Evolutionary conservation across 306 rosid species (phyloP), one percentile per base, ranked within the genome.

Genomic region (Alnus rubra): DNA sequence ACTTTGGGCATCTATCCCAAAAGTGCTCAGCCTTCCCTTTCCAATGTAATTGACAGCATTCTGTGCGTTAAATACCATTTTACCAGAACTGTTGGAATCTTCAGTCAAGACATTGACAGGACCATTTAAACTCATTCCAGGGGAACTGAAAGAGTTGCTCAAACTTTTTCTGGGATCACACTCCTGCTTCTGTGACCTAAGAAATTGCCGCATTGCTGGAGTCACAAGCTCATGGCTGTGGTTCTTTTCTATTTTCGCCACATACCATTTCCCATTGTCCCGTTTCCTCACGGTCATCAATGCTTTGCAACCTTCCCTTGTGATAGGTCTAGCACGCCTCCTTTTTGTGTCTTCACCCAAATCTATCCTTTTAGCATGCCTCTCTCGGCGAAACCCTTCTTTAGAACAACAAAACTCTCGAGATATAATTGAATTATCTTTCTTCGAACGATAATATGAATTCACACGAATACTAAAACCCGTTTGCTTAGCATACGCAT

Each of bases 351-450:
- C 73, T 23, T 63, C 69, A 1, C 62, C 37, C 2, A 35, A 79
- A 72, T 63, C 74, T 54, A 12, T 15, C 44, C 33, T 73, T 72
- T 42, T 73, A 30, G 60, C 82, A 4, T 5, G 13, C 9, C 48
- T 73, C 19, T 79, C 74, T 5, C 30, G 37, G 33, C 67, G 59
- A 52, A 73, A 79, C 15, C 82, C 78, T 79, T 79, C 82, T 79
- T 79, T 73, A 13, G 78, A 73, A 45, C 78, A 79, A 64, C 82
- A 79, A 79, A 79, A 79, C 78, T 79, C 78, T 16, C 74, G 47
- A 23, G 69, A 79, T 73, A 79, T 64, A 45, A 79, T 73, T 2
- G 73, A 79, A 51, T 73, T 79, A 23, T 79, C 50, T 45, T 72
- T 79, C 47, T 52, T 73, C 1, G 74, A 79, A 23, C 78, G 74